A percentile compares a stretch with the other conserved stretches of the same genome.
phyloP scores from a whole-genome alignment of 2,329 filamentous ascomycete genomes.

The Clonostachys rhizophaga region DNA sequence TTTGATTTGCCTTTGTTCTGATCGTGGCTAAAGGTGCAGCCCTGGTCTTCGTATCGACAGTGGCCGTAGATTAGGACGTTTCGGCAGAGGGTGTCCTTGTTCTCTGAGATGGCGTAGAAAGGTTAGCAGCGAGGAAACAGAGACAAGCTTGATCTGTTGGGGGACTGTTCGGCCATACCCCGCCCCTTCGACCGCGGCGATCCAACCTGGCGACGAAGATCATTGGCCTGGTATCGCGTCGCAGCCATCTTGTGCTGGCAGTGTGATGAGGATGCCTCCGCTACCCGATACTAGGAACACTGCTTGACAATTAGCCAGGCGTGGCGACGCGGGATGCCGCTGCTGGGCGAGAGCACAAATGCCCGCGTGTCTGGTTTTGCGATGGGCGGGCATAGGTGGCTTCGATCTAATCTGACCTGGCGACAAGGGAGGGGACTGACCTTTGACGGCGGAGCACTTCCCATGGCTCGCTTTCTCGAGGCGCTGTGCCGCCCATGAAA shows the following conservation, averaged over 20 bases:
- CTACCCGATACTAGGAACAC: constrained; percentile 36
- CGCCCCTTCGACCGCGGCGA: constrained; percentile 53
- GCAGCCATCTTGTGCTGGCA: constrained; percentile 29
- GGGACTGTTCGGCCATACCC: constrained; percentile 29
- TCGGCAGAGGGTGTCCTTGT: constrained; percentile 86
- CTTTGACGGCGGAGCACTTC: constrained; percentile 35
- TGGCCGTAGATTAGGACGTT: constrained; percentile 93
- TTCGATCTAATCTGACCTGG: background rate
- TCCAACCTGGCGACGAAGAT: constrained; percentile 46
- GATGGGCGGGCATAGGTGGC: background rate
- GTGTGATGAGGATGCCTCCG: constrained; percentile 19
- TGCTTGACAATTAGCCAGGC: constrained; percentile 14
- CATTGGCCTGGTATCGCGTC: constrained; percentile 37
- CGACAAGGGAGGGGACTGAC: constrained; percentile 24
- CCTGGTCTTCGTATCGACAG: constrained; percentile 87
- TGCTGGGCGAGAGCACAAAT: background rate
- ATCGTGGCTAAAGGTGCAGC: constrained; percentile 88
- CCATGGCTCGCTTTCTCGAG: constrained; percentile 41
- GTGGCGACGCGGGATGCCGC: constrained; percentile 3
- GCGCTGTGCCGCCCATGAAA: constrained; percentile 37
- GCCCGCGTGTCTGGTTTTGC: constrained; percentile 2
- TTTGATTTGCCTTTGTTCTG: constrained; percentile 49
- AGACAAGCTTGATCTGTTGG: background rate
- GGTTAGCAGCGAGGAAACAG: constrained; percentile 1
- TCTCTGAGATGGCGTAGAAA: constrained; percentile 43